These are phyloP conservation scores for Polytrichum formosum DNA, from an alignment of 225 moss, liverwort and hornwort genomes.

Conservation along the genomic window DNA sequence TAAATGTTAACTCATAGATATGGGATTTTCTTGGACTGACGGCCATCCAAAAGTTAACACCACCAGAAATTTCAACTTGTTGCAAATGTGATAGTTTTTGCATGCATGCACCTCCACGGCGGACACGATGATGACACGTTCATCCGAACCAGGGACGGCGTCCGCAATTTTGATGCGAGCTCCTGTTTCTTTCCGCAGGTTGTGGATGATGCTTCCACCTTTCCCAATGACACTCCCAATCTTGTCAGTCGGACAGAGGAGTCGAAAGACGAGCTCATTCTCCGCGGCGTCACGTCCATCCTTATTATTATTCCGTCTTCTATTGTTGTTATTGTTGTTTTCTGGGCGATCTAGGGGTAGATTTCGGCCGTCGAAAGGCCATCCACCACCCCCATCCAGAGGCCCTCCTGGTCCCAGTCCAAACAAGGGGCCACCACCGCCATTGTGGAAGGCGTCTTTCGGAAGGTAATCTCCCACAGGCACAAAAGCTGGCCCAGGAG, in stretches of 20 bases:
- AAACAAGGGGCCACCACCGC: conserved; percentile 44
- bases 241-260: conserved; percentile 93
- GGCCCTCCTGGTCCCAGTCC: conserved; percentile 56
- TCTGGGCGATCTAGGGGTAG: conserved; percentile 42
- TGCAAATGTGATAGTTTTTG: too few relatives aligned
- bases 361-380: conserved; percentile 63
- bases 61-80: too few relatives aligned
- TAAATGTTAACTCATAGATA: too few relatives aligned
- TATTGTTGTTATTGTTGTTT: conserved; percentile 26
- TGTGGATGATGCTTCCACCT: conserved; percentile 90
- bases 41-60: too few relatives aligned
- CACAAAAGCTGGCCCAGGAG: conserved; percentile 50
- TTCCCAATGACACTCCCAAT: conserved; percentile 97
- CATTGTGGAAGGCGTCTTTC: conserved; percentile 53
- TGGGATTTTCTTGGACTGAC: too few relatives aligned
- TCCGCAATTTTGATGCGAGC: conserved; percentile 93
- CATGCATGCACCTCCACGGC: conserved; percentile 64
- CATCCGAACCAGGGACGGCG: conserved; percentile 60
- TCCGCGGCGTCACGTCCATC: conserved; percentile 48
- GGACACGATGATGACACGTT: conserved; percentile 67
- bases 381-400: conserved; percentile 37
- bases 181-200: conserved; percentile 88
- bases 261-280: conserved; percentile 90
- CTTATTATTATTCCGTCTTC: conserved; percentile 9
- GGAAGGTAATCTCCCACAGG: conserved; percentile 72